A percentile compares a stretch with the other conserved stretches of the same genome.
Conservation (phyloP, 345 rosid species). For the Citrus unshiu region DNA sequence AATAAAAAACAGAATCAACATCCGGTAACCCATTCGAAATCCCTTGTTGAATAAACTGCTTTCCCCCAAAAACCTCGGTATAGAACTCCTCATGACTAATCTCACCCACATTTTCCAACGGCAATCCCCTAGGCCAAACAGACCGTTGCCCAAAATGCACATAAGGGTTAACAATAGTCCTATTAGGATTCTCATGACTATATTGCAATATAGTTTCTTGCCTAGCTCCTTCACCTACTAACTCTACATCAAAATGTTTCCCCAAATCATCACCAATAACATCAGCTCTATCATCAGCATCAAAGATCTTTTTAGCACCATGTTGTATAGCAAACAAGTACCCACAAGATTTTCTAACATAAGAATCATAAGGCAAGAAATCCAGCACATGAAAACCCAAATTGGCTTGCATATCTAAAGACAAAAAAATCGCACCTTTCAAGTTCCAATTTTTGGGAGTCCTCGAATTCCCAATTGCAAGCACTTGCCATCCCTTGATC, state of each 20-base stretch:
- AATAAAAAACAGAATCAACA: conserved; percentile 97
- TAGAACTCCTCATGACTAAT: conserved; percentile 86
- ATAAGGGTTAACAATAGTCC: conserved; percentile 85
- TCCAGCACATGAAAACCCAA: conserved; percentile 71
- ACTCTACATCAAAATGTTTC: conserved; percentile 86
- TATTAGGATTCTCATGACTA: conserved; percentile 73
- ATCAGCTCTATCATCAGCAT: conserved; percentile 90
- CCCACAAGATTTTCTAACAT: conserved; percentile 80
- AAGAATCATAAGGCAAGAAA: conserved; percentile 88
- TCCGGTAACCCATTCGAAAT: conserved; percentile 93
- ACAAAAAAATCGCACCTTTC: conserved; percentile 80
- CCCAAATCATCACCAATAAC: conserved; percentile 83
- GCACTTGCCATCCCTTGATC: conserved; percentile 92
- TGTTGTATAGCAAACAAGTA: conserved; percentile 96
- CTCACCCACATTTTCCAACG: conserved; percentile 91
- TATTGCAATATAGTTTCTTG: conserved; percentile 83
- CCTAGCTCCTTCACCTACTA: conserved; percentile 79
- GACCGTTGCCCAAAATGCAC: conserved; percentile 97
- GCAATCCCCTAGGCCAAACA: conserved; percentile 99
- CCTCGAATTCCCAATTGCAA: conserved; percentile 80
- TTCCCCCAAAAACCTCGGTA: conserved; percentile 92
- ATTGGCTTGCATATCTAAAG: conserved; percentile 81
- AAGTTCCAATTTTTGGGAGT: conserved; percentile 87
- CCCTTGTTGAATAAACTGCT: conserved; percentile 96
- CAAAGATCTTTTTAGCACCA: conserved; percentile 92